Evolutionary conservation across 176 grass and related monocot species (phyloP).

Genomic region (Triticum timopheevii): DNA sequence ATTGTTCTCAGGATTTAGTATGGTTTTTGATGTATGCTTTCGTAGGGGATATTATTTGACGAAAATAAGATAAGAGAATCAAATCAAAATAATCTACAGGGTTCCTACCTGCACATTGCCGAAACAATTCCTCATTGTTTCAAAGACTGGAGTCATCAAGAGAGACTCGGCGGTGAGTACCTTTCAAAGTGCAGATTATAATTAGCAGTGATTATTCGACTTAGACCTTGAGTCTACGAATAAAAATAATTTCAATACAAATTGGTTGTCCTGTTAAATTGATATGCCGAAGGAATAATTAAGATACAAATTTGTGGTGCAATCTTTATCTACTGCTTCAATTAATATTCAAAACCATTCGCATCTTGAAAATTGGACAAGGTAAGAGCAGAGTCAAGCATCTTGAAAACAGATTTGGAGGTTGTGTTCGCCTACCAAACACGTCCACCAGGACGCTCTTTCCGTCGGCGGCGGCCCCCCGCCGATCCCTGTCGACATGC

Average conservation of each 20-base stretch:
- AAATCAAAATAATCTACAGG: background rate
- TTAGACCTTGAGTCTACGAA: background rate
- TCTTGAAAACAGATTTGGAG: background rate
- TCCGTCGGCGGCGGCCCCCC: background rate
- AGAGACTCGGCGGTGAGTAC: background rate
- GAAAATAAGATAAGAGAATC: background rate
- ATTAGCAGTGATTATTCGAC: background rate
- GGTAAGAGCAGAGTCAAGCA: background rate
- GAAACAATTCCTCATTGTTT: background rate
- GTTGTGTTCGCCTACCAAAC: background rate
- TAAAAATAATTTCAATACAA: background rate
- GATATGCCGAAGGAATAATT: background rate
- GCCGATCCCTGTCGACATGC: too few species aligned
- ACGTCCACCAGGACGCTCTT: background rate
- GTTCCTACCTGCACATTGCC: background rate
- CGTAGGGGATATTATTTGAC: background rate
- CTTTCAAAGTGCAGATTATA: background rate
- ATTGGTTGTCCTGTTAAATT: too few species aligned
- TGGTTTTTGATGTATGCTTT: background rate
- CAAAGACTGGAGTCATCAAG: background rate
- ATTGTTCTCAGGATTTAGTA: background rate
- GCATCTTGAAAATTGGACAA: background rate
- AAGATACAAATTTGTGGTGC: background rate
- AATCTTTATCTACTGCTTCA: background rate
- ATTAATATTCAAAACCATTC: background rate